Evolutionary conservation across 1,284 basidiomycete genomes (phyloP).

Genomic region (Ustilago shanxiensis): DNA sequence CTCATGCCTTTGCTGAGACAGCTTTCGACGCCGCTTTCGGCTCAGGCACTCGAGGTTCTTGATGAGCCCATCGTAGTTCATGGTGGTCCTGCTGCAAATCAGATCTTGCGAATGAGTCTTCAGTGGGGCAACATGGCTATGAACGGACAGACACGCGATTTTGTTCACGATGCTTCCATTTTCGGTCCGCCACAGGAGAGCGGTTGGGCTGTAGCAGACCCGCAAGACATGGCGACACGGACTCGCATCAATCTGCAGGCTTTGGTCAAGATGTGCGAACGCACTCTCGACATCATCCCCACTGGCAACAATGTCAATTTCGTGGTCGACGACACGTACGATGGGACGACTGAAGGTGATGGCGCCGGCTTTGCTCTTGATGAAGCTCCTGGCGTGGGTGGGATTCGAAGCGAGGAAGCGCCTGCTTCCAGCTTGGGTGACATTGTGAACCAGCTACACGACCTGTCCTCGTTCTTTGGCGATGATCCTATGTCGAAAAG

Average conservation of each 20-base stretch:
- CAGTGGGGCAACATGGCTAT: conserved; percentile 56
- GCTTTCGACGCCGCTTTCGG: conserved; percentile 84
- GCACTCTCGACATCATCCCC: conserved; percentile 54
- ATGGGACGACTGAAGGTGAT: conserved; percentile 33
- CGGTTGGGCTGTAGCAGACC: conserved; percentile 65
- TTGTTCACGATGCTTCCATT: conserved; percentile 53
- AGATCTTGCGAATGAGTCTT: conserved; percentile 84
- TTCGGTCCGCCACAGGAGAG: conserved; percentile 62
- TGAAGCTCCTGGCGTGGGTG: conserved; percentile 38
- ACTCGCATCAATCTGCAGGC: conserved; percentile 63
- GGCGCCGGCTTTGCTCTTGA: conserved; percentile 35
- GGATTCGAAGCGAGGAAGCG: conserved; percentile 17
- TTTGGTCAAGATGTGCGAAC: conserved; percentile 64
- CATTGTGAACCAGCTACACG: conserved; percentile 66
- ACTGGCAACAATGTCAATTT: conserved; percentile 62
- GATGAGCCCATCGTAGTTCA: conserved; percentile 84
- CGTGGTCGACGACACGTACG: conserved; percentile 58
- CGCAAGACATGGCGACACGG: conserved; percentile 60
- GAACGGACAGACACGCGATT: conserved; percentile 40
- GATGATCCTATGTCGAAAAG: conserved; percentile 57
- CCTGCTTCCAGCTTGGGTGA: conserved; percentile 53
- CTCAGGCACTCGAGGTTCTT: conserved; percentile 88
- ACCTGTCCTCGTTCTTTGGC: conserved; percentile 66
- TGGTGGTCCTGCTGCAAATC: conserved; percentile 82
- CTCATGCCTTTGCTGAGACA: conserved; percentile 90